Base-by-base conservation (phyloP, 345 rosid genomes). In the Syzygium jambos region DNA sequence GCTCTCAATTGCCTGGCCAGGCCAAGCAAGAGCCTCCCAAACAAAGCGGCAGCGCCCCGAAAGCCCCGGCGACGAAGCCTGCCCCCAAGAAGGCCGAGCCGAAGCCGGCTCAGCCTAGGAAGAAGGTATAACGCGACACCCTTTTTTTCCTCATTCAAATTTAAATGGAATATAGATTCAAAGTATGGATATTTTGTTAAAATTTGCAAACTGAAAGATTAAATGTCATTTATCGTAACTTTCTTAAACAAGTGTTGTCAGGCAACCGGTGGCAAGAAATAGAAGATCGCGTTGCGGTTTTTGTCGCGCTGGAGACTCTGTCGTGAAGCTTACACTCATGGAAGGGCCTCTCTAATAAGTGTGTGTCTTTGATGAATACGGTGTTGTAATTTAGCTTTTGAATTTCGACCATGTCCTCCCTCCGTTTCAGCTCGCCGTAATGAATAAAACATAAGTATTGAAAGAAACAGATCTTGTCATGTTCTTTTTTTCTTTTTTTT, bases 91-190 rank as follows among this genome's bases (percentile, higher is more conserved):
- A 92, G 92, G 87, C 90, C 4, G 94, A 92, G 41, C 92, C 86
- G 43, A 94, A 92, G 86, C 91, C 93, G 17, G 86, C 86, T 86
- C 92, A 89, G 82, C 88, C 93, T 16, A 94, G 88, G 92, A 94
- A 89, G 92, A 94, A 90, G 95, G 94, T 93, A 55, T 5, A n/a
- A n/a, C 6, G 22, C 7, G 11, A 27, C n/a, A 6, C 54, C 17
- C 11, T 49, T 51, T 51, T 51, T 54, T 23, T 46, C 43, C 80
- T 73, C 25, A 34, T 73, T 73, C 80, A 73, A 41, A 34, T 46
- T 73, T 34, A 19, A 19, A 73, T 10, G 80, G 14, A 11, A 73
- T 19, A 19, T 38, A 73, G 49, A 38, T 73, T 19, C 78, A 65
- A 30, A 30, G 38, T 34, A 73, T 5, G 46, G 49, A 41, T 22